Evolutionary conservation across 1,284 basidiomycete genomes (phyloP).

Genomic region (Boletus smithii): DNA sequence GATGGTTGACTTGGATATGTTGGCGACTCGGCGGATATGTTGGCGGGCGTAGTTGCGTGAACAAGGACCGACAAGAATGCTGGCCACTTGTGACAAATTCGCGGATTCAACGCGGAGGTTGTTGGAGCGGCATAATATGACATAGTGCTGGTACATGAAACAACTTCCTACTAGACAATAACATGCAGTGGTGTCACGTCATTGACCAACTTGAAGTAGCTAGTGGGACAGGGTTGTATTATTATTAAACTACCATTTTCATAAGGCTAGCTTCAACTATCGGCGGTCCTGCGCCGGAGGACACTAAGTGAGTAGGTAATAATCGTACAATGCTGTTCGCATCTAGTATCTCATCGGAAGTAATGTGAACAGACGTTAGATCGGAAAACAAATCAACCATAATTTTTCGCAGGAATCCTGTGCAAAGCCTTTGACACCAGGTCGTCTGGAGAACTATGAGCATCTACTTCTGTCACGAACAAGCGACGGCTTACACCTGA

Average conservation of each 20-base stretch:
- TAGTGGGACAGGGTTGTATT: too few relatives aligned
- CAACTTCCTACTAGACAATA: background rate
- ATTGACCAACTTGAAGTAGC: background rate
- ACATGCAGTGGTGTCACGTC: background rate
- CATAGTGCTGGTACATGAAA: background rate
- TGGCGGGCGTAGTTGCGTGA: background rate
- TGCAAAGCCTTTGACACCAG: background rate
- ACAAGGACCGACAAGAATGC: background rate
- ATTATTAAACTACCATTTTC: background rate
- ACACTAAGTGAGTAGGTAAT: background rate
- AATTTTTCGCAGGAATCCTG: background rate
- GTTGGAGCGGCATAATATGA: background rate
- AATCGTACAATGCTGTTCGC: background rate
- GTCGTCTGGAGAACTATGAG: background rate
- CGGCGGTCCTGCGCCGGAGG: background rate
- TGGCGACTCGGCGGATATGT: background rate
- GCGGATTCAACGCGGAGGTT: background rate
- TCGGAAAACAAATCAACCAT: background rate
- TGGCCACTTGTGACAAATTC: background rate
- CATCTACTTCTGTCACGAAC: background rate
- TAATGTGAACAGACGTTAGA: background rate
- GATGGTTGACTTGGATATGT: background rate
- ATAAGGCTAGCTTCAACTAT: background rate
- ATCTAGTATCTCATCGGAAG: background rate
- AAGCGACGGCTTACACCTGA: background rate